Conservation (phyloP, 129 eudicot genomes). For the Scalesia atractyloides region DNA sequence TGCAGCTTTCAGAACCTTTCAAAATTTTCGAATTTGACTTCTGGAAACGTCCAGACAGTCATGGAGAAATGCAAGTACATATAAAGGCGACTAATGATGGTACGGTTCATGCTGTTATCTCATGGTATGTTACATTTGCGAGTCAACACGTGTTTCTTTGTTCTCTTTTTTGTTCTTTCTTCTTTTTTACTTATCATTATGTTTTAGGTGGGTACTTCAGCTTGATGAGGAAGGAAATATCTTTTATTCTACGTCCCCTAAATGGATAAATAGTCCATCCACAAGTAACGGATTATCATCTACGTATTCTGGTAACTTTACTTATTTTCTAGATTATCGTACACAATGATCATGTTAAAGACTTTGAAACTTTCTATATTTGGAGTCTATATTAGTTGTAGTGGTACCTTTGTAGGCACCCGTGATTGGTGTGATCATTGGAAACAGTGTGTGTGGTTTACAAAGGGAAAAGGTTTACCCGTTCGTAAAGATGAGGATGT, state of each 20-base stretch:
- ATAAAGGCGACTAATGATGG: slow-evolving; percentile 72
- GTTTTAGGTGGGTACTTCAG: slow-evolving; percentile 90
- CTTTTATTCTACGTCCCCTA: slow-evolving; percentile 87
- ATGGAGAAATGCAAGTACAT: slow-evolving; percentile 50
- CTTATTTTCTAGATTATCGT: slow-evolving; percentile 2
- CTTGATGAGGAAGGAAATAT: slow-evolving; percentile 84
- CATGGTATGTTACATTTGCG: slow-evolving; percentile 59
- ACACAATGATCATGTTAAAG: not conserved
- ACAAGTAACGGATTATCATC: slow-evolving; percentile 31
- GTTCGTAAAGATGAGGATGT: slow-evolving; percentile 59
- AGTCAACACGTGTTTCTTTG: not conserved
- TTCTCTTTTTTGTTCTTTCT: slow-evolving; percentile 3
- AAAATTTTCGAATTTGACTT: slow-evolving; percentile 90
- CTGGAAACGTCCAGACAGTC: slow-evolving; percentile 88
- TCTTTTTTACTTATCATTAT: slow-evolving; percentile 1
- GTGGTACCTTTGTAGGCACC: slow-evolving; percentile 42
- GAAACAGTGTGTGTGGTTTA: slow-evolving; percentile 94
- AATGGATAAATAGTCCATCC: slow-evolving; percentile 52
- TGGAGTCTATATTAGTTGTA: slow-evolving; percentile 7
- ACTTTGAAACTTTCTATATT: not conserved
- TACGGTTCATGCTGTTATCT: slow-evolving; percentile 77
- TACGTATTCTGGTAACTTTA: slow-evolving; percentile 45
- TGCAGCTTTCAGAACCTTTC: slow-evolving; percentile 98
- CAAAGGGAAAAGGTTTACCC: slow-evolving; percentile 54
- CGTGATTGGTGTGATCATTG: slow-evolving; percentile 93